Conservation (phyloP, 1,284 basidiomycete genomes). For the Wolfiporia cocos region DNA sequence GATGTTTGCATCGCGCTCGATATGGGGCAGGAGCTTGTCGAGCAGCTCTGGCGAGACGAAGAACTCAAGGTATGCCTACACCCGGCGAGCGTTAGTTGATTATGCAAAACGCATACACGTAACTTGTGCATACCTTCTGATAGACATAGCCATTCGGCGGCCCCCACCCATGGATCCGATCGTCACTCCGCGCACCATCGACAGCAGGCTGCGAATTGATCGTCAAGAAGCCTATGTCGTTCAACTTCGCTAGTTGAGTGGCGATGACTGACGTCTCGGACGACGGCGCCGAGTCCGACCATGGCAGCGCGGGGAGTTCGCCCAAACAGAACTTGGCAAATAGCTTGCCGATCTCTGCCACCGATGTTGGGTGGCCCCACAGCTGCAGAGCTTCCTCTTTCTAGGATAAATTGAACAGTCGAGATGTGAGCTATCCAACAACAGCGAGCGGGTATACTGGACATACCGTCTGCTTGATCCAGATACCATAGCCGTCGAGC, state of each 20-base stretch:
- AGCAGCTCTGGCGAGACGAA: conserved; percentile 49
- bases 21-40: conserved; percentile 70
- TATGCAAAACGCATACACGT: neutral
- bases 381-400: conserved; percentile 80
- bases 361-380: conserved; percentile 80
- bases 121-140: conserved; percentile 68
- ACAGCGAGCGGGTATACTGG: too few relatives aligned
- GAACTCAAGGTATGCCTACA: conserved; percentile 91
- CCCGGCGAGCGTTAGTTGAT: neutral
- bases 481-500: conserved; percentile 91
- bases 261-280: conserved; percentile 85
- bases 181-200: conserved; percentile 84
- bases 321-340: conserved; percentile 80
- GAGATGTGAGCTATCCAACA: too few relatives aligned
- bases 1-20: conserved; percentile 86
- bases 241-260: conserved; percentile 77
- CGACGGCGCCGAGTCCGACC: conserved; percentile 90
- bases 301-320: conserved; percentile 77
- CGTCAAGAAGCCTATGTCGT: conserved; percentile 88
- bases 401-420: too few relatives aligned
- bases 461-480: conserved; percentile 75
- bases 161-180: conserved; percentile 91
- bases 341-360: conserved; percentile 63
- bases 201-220: conserved; percentile 99
- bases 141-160: conserved; percentile 94